A percentile compares a stretch with the other conserved stretches of the same genome.
phyloP scores from a whole-genome alignment of 192 early-diverging fungal genomes.

The Mortierella antarctica region DNA sequence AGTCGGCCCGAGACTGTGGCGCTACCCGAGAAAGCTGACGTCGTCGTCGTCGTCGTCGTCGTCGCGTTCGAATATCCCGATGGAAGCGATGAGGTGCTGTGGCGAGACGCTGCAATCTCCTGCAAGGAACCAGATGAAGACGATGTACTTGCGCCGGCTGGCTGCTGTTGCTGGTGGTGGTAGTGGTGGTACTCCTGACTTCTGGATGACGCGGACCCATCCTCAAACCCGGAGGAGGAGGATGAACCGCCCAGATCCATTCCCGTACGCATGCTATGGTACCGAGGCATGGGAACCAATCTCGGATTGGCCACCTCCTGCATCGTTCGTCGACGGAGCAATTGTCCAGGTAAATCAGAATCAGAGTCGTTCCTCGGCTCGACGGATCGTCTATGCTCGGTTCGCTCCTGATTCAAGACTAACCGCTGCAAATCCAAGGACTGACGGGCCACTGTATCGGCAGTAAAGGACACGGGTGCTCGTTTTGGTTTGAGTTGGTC shows the following conservation, averaged over 20 bases:
- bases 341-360: constrained; percentile 26
- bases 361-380: constrained; percentile 34
- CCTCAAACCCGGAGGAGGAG: not conserved
- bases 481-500: constrained; percentile 8
- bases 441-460: constrained; percentile 17
- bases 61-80: not conserved
- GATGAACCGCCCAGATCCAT: not conserved
- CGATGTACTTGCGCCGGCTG: constrained; percentile 6
- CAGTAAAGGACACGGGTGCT: constrained; percentile 15
- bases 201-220: not conserved
- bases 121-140: constrained; percentile 4
- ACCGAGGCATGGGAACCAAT: constrained; percentile 9
- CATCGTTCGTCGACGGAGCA: constrained; percentile 38
- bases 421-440: constrained; percentile 37
- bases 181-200: not conserved
- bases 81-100: constrained; percentile 15
- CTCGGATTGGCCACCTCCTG: constrained; percentile 14
- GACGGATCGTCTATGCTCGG: not conserved
- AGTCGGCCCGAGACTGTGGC: constrained; percentile 35
- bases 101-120: constrained; percentile 21
- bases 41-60: not conserved
- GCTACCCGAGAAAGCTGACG: constrained; percentile 22
- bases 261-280: constrained; percentile 24
- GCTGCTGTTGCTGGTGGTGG: not conserved
- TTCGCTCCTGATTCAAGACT: constrained; percentile 21